These are phyloP conservation scores for Monosporascus sp. DNA, from an alignment of 2,329 filamentous ascomycete species.

Conservation along the genomic window DNA sequence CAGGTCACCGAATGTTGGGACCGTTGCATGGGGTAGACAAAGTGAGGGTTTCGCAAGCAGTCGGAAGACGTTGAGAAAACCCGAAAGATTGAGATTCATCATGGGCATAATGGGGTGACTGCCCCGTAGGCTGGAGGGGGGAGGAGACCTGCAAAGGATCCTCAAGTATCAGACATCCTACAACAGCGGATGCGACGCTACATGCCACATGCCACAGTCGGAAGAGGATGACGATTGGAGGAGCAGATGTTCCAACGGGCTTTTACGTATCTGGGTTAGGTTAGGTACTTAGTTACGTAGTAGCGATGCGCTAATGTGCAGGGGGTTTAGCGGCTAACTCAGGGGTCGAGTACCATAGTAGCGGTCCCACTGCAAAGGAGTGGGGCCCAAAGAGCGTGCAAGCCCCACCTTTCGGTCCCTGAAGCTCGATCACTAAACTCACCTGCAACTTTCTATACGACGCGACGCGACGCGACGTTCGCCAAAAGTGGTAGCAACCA, in stretches of 20 bases:
- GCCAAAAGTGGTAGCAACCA: background rate
- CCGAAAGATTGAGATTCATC: slow-evolving; percentile 63
- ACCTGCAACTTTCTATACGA: background rate
- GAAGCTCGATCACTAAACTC: background rate
- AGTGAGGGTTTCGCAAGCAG: slow-evolving; percentile 62
- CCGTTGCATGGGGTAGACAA: slow-evolving; percentile 66
- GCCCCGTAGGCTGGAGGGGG: background rate
- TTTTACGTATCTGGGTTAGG: too few relatives aligned
- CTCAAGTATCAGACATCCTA: background rate
- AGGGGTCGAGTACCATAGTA: background rate
- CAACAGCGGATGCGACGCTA: background rate
- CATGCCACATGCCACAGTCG: too few relatives aligned
- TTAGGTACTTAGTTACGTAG: too few relatives aligned
- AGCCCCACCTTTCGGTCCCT: background rate
- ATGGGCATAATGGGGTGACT: slow-evolving; percentile 25
- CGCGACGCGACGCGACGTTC: background rate
- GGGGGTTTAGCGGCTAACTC: background rate
- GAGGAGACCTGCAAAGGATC: background rate
- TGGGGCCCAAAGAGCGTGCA: background rate
- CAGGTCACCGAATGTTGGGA: slow-evolving; percentile 72
- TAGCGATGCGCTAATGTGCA: background rate
- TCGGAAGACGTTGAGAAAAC: slow-evolving; percentile 59
- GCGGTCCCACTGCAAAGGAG: background rate
- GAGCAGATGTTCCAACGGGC: too few relatives aligned
- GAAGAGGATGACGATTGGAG: too few relatives aligned